phyloP scores from a whole-genome alignment of 192 early-diverging fungal species.

The Coemansia sp. region DNA sequence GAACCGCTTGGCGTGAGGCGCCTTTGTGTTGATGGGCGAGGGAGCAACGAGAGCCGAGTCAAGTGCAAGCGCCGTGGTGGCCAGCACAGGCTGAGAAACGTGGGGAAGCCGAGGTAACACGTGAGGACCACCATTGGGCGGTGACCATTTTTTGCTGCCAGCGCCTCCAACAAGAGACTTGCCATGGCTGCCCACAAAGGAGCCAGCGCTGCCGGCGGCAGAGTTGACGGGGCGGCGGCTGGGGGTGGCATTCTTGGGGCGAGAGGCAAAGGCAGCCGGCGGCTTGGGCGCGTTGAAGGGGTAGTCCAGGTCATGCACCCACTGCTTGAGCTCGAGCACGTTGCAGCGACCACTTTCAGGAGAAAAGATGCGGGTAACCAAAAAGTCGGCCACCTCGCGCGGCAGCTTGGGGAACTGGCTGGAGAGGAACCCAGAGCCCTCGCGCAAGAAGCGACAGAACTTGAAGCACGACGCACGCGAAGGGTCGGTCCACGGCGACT shows the following conservation, averaged over 20 bases:
- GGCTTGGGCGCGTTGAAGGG: slow-evolving; percentile 34
- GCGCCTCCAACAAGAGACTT: slow-evolving; percentile 5
- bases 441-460: slow-evolving; percentile 59
- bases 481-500: slow-evolving; percentile 71
- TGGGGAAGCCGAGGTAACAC: slow-evolving; percentile 12
- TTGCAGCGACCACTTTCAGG: slow-evolving; percentile 55
- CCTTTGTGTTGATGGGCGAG: slow-evolving; percentile 13
- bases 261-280: slow-evolving; percentile 5
- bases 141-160: slow-evolving; percentile 43
- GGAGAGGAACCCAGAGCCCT: slow-evolving; percentile 60
- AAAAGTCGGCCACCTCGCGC: slow-evolving; percentile 60
- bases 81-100: slow-evolving; percentile 9
- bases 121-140: not conserved
- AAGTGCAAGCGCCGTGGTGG: slow-evolving; percentile 23
- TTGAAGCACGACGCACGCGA: slow-evolving; percentile 57
- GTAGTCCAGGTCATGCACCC: slow-evolving; percentile 45
- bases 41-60: slow-evolving; percentile 13
- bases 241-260: slow-evolving; percentile 24
- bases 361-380: slow-evolving; percentile 62
- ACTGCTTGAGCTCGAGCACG: slow-evolving; percentile 54
- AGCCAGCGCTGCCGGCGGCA: slow-evolving; percentile 3
- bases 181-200: slow-evolving; percentile 13
- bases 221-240: not conserved
- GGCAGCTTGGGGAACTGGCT: slow-evolving; percentile 58
- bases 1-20: slow-evolving; percentile 27